phyloP scores from a whole-genome alignment of 192 early-diverging fungal species.

The Backusella psychrophila region DNA sequence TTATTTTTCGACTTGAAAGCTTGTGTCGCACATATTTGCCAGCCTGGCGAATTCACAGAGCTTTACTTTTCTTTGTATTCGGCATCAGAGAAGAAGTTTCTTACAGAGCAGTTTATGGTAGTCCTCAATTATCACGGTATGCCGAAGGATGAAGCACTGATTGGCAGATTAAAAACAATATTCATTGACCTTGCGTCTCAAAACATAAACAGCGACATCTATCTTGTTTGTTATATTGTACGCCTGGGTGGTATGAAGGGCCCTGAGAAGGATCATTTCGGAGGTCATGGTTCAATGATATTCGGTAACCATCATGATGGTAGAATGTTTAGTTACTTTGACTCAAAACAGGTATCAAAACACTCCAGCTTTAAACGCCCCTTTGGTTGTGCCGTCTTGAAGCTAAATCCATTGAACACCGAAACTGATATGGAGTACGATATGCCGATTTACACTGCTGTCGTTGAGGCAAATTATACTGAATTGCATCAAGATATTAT shows the following conservation, averaged over 20 bases:
- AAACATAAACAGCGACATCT: slow-evolving; percentile 51
- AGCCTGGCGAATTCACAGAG: slow-evolving; percentile 59
- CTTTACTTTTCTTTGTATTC: slow-evolving; percentile 61
- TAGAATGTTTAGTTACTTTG: slow-evolving; percentile 12
- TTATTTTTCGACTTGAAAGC: slow-evolving; percentile 58
- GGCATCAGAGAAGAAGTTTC: slow-evolving; percentile 35
- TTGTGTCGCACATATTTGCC: slow-evolving; percentile 56
- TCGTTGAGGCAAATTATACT: slow-evolving; percentile 47
- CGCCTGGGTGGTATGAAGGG: slow-evolving; percentile 63
- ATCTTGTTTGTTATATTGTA: slow-evolving; percentile 61
- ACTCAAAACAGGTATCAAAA: not conserved
- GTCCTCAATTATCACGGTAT: slow-evolving; percentile 53
- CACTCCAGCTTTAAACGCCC: slow-evolving; percentile 44
- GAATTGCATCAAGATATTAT: slow-evolving; percentile 58
- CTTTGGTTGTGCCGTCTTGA: slow-evolving; percentile 61
- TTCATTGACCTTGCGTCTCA: slow-evolving; percentile 57
- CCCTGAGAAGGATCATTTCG: slow-evolving; percentile 34
- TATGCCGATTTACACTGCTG: slow-evolving; percentile 53
- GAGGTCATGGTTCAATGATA: slow-evolving; percentile 25
- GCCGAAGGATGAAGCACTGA: slow-evolving; percentile 43
- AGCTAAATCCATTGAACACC: slow-evolving; percentile 31
- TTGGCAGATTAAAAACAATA: slow-evolving; percentile 49
- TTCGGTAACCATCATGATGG: slow-evolving; percentile 8
- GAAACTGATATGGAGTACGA: slow-evolving; percentile 32
- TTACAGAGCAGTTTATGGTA: slow-evolving; percentile 64